Conservation (phyloP, 139 green algal species). For the Closterium sp. region DNA sequence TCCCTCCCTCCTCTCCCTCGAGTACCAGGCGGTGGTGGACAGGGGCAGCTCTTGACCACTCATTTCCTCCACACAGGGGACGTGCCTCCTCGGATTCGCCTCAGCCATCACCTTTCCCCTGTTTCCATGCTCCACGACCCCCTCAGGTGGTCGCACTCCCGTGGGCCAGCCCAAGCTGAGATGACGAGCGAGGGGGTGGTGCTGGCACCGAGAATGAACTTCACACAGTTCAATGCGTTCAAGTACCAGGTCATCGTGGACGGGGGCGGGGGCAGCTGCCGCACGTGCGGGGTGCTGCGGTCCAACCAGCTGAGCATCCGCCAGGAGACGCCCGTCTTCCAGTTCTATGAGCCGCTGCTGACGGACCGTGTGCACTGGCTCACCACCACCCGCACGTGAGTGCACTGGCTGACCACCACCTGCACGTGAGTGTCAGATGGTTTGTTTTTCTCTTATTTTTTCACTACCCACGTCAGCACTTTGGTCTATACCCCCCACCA, state of each 20-base stretch:
- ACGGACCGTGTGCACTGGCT: conserved; percentile 13
- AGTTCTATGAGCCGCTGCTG: conserved; percentile 38
- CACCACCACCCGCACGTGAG: conserved; percentile 13
- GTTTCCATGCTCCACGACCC: background rate
- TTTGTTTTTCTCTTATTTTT: no score
- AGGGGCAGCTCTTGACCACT: no score
- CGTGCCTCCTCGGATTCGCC: no score
- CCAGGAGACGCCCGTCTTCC: conserved; percentile 11
- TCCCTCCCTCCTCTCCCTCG: background rate
- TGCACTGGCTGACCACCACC: no score
- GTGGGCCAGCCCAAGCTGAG: background rate
- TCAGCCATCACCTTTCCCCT: background rate
- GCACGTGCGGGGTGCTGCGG: conserved; percentile 38
- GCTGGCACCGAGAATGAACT: conserved; percentile 16
- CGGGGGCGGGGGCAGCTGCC: conserved; percentile 29
- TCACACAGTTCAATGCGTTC: conserved; percentile 11
- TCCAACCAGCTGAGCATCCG: conserved; percentile 36
- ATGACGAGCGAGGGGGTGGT: conserved; percentile 20
- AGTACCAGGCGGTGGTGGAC: no score
- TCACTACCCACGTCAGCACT: no score
- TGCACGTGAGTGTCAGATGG: no score
- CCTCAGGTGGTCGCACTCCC: background rate
- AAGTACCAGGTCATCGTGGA: conserved; percentile 43
- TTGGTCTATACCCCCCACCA: no score
- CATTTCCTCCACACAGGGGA: no score